A percentile compares a stretch with the other conserved stretches of the same genome.
phyloP scores from a whole-genome alignment of 805 yeast genomes.

The Nakazawaea holstii region DNA sequence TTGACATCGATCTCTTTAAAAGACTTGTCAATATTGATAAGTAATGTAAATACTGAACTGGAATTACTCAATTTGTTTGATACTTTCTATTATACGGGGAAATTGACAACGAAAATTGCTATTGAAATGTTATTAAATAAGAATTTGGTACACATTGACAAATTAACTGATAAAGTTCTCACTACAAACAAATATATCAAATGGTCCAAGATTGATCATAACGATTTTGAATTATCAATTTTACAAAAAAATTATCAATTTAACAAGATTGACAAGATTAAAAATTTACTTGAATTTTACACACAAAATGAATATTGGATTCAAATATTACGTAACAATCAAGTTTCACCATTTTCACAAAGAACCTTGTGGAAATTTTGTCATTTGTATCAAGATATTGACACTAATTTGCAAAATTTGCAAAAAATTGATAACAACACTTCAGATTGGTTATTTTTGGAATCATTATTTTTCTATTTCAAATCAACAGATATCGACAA shows the following conservation, averaged over 20 bases:
- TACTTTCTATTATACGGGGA: conserved; percentile 5
- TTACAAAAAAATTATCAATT: conserved; percentile 7
- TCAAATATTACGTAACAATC: neutral
- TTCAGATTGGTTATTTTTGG: conserved; percentile 6
- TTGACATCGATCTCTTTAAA: neutral
- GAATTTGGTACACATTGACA: neutral
- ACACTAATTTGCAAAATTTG: neutral
- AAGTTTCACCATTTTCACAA: conserved; percentile 4
- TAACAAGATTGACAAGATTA: neutral
- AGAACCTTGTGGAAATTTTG: conserved; percentile 10
- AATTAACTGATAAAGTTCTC: too few species aligned
- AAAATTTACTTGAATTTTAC: neutral
- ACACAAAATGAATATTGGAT: conserved; percentile 2
- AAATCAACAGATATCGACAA: neutral
- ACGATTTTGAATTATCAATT: conserved; percentile 6
- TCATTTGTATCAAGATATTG: neutral
- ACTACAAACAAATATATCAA: neutral
- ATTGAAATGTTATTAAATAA: conserved; percentile 8
- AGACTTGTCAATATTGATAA: conserved; percentile 7
- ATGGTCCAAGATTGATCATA: conserved; percentile 3
- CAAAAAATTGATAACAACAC: neutral
- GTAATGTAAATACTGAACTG: neutral
- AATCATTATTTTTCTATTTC: conserved; percentile 4
- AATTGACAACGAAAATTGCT: neutral
- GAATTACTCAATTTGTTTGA: conserved; percentile 7